Base-by-base conservation (phyloP, 2,329 filamentous ascomycete genomes). In the Trichoderma cornu-damae region DNA sequence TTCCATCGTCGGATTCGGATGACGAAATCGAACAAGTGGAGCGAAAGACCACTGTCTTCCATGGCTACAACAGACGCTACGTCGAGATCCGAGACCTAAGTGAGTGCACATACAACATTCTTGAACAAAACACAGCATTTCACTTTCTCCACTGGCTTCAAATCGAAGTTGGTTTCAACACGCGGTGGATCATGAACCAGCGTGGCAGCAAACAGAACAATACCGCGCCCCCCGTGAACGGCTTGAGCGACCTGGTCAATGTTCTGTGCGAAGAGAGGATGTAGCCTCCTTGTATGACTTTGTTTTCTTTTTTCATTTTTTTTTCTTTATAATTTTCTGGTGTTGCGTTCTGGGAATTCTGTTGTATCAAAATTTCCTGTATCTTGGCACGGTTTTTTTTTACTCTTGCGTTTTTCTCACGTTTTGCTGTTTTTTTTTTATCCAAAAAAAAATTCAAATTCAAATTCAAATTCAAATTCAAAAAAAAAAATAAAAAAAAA, bases 121-220 rank as follows among this genome's bases (percentile, higher is more conserved):
- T 14, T 1, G 18, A 16, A n/a, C 28, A 26, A 7, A 43, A 12
- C 16, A 55, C 52, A 7, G 42, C 34, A 6, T 55, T 55, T 7
- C 52, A 38, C 14, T 55, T 47, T 8, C 52, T 55, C 22, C 32
- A 38, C 16, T 28, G 30, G 42, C 52, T 55, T 16, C 42, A 55
- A 6, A 6, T 47, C 1, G 18, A 22, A 2, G 40, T 26, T 16
- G 52, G 52, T 4, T 46, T 55, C 26, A 38, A 38, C 12, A 7
- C 7, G 9, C 0, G 6, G 6, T 54, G 30, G 30, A 44, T 54
- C 20, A 28, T 54, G n/a, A 14, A 11, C n/a, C n/a, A n/a, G 7
- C 30, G 22, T 6, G 20, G 30, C 18, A 22, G 6, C 4, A 1
- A n/a, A 6, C 38, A 16, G 30, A 4, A 22, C 8, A 16, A 2